Evolutionary conservation across 306 rosid genomes (phyloP).

Genomic region (Albizia julibrissin): DNA sequence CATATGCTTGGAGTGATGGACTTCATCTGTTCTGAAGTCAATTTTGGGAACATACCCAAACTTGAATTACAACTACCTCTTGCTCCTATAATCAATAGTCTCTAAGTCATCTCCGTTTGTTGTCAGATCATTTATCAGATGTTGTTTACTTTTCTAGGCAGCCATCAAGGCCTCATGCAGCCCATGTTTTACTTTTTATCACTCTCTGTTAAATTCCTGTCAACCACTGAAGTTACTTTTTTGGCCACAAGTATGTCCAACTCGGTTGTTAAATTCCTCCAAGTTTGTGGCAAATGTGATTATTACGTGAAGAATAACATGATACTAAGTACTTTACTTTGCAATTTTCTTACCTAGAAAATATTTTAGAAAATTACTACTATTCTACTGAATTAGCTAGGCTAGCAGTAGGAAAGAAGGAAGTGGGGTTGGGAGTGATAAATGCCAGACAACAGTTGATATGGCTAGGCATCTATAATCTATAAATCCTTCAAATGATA

Average conservation of each 20-base stretch:
- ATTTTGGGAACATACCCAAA: background rate
- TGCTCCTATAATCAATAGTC: background rate
- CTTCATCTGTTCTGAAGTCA: background rate
- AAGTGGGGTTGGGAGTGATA: background rate
- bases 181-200: background rate
- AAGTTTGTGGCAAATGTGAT: background rate
- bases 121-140: background rate
- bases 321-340: constrained; percentile 15
- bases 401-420: constrained; percentile 7
- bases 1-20: background rate
- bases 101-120: constrained; percentile 1
- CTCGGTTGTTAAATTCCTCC: background rate
- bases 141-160: background rate
- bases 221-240: background rate
- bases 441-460: constrained; percentile 10
- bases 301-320: background rate
- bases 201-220: background rate
- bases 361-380: constrained; percentile 12
- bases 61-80: background rate
- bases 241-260: background rate
- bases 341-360: background rate
- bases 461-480: background rate
- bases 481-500: constrained; percentile 25
- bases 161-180: background rate
- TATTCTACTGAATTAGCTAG: background rate